phyloP scores from a whole-genome alignment of 2,329 filamentous ascomycete species.

The Cladosporium sp. region DNA sequence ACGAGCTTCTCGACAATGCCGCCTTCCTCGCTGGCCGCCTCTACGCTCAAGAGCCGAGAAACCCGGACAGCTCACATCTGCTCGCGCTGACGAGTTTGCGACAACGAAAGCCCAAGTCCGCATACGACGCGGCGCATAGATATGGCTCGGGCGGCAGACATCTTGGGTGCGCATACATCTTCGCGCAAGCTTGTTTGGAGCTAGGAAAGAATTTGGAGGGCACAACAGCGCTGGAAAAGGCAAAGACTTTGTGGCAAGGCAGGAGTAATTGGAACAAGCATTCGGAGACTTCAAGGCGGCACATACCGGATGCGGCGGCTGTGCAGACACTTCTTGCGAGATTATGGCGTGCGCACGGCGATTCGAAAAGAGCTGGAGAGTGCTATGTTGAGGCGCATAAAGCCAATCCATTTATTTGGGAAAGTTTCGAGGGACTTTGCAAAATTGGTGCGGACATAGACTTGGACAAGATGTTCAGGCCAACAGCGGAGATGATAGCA shows the following conservation, averaged over 20 bases:
- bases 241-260: slow-evolving; percentile 71
- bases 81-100: slow-evolving; percentile 83
- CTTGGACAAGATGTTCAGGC: slow-evolving; percentile 82
- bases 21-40: slow-evolving; percentile 91
- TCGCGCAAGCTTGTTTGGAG: slow-evolving; percentile 82
- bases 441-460: slow-evolving; percentile 79
- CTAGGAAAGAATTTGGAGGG: slow-evolving; percentile 80
- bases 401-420: slow-evolving; percentile 95
- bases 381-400: slow-evolving; percentile 89
- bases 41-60: slow-evolving; percentile 78
- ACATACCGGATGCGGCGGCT: slow-evolving; percentile 79
- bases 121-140: slow-evolving; percentile 78
- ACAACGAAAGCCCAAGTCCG: slow-evolving; percentile 78
- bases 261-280: slow-evolving; percentile 78
- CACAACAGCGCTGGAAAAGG: slow-evolving; percentile 79
- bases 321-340: slow-evolving; percentile 85
- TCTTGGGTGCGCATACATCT: slow-evolving; percentile 86
- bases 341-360: slow-evolving; percentile 76
- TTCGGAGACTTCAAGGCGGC: slow-evolving; percentile 71
- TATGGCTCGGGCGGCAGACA: slow-evolving; percentile 71
- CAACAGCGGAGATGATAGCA: slow-evolving; percentile 64
- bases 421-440: slow-evolving; percentile 86
- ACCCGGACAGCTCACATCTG: slow-evolving; percentile 78
- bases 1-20: slow-evolving; percentile 83
- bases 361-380: slow-evolving; percentile 79